Base-by-base conservation (phyloP, 306 rosid species). In the Pueraria montana region DNA sequence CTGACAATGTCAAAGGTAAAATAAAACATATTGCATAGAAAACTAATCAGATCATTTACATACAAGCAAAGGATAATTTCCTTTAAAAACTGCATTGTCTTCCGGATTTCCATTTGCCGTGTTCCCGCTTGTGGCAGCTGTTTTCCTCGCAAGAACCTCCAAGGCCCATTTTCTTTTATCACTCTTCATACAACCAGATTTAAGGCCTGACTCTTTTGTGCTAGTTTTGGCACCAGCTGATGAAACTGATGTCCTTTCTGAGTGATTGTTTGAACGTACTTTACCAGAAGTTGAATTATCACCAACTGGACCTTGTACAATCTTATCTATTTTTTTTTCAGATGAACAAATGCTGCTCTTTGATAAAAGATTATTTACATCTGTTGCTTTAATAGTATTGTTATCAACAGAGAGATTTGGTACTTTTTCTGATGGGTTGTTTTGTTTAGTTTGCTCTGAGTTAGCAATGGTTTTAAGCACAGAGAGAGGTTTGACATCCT, bases 111-210 rank as follows among this genome's bases (percentile, higher is more conserved):
- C 91, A 53, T 82, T 89, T 76, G 89, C 56, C 21, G 85, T 53
- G 16, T 78, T 87, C 80, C 55, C 77, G 81, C 92, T 83, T 45
- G 87, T 78, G 79, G 82, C 91, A 81, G 90, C 91, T 64, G 93
- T 83, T 88, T 89, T 94, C 85, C 97, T 83, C 8, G 98, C 96
- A 86, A 96, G 99, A 85, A 96, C 84, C 87, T 96, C 93, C 85
- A 94, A 32, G 23, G 99, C 98, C 99, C 99, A 96, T 88, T 94
- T 96, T 83, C 92, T 89, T 89, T 96, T 94, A 78, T 96, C 99
- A 85, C 17, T 76, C 86, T 87, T 90, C 49, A 78, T 26, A 79
- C 87, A 86, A 27, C 82, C 87, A 53, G 94, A 86, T 82, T 90
- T 90, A 63, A 48, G 87, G 32, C 85, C 77, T 12, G 42, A 63